Base-by-base conservation (phyloP, 1,284 basidiomycete species). In the Uromyces viciae-fabae region DNA sequence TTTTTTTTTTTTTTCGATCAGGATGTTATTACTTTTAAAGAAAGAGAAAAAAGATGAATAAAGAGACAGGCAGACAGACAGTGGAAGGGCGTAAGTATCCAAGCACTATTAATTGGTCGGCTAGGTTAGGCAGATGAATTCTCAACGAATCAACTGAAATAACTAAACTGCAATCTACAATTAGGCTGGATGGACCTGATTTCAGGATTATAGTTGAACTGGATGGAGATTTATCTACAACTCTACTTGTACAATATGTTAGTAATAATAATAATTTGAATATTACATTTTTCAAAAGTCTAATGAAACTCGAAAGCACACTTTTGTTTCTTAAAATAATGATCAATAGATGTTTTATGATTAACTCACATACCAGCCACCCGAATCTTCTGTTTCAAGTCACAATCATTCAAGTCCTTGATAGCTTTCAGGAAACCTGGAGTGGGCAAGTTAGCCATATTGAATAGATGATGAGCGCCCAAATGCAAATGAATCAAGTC, bases 381-480 rank as follows among this genome's bases (percentile, higher is more conserved):
- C 14, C 69, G 38, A 72, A 19, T n/a, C 49, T 72, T 72, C 5
- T 36, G 43, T 52, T 72, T 31, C 7, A 72, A 43, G 31, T 72
- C 69, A 15, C 25, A 52, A 25, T 72, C 69, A 46, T 17, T 43
- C 69, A 72, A 33, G 2, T 33, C 69, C 43, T 52, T 52, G 3
- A 72, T 72, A 22, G 69, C 43, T 31, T 43, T 40, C 36, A 72
- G 22, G n/a, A 72, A 52, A 14, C 69, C 69, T 28, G 69, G 69
- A n/a, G 69, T 31, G 1, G 69, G 69, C 22, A 38, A n/a, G 31
- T 72, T 72, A 15, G 69, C n/a, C 69, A 72, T 72, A n/a, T n/a
- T n/a, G n/a, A n/a, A n/a, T n/a, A n/a, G n/a, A n/a, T n/a, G n/a
- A n/a, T n/a, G n/a, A n/a, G n/a, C n/a, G n/a, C n/a, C n/a, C n/a